Evolutionary conservation across 2,329 filamentous ascomycete genomes (phyloP).

Genomic region (Aspergillus hiratsukae): DNA sequence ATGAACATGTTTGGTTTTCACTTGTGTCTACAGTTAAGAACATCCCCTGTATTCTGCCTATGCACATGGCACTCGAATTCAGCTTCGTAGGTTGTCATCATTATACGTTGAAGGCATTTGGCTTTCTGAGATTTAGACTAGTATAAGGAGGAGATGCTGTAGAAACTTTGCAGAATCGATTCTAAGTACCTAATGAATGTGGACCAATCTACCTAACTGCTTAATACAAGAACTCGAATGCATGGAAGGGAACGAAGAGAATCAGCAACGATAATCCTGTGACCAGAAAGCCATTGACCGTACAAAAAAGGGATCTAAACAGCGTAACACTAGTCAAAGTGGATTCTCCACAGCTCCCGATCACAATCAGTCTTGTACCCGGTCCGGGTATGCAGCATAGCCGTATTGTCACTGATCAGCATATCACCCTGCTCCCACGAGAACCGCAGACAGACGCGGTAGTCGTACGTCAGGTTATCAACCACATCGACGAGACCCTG

Average conservation of each 20-base stretch:
- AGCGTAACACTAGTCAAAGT: slow-evolving; percentile 16
- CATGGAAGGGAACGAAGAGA: not conserved
- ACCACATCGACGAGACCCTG: not conserved
- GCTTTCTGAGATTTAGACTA: too few relatives aligned
- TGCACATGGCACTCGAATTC: not conserved
- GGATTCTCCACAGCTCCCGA: slow-evolving; percentile 25
- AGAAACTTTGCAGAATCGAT: too few relatives aligned
- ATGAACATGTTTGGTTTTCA: too few relatives aligned
- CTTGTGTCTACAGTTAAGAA: not conserved
- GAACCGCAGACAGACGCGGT: slow-evolving; percentile 2
- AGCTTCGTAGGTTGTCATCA: not conserved
- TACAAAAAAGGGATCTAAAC: too few relatives aligned
- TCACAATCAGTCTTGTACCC: slow-evolving; percentile 22
- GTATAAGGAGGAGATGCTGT: too few relatives aligned
- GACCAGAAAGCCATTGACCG: too few relatives aligned
- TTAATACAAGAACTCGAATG: not conserved
- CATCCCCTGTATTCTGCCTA: not conserved
- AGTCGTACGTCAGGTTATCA: slow-evolving; percentile 1
- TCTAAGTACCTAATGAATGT: not conserved
- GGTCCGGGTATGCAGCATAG: slow-evolving; percentile 19
- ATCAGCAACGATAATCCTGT: too few relatives aligned
- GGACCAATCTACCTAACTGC: not conserved
- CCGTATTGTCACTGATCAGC: slow-evolving; percentile 49
- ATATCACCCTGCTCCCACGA: not conserved
- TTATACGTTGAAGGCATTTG: not conserved